Conservation (phyloP, 352 stramenopile genomes). For the Pythium rhizo-oryzae region DNA sequence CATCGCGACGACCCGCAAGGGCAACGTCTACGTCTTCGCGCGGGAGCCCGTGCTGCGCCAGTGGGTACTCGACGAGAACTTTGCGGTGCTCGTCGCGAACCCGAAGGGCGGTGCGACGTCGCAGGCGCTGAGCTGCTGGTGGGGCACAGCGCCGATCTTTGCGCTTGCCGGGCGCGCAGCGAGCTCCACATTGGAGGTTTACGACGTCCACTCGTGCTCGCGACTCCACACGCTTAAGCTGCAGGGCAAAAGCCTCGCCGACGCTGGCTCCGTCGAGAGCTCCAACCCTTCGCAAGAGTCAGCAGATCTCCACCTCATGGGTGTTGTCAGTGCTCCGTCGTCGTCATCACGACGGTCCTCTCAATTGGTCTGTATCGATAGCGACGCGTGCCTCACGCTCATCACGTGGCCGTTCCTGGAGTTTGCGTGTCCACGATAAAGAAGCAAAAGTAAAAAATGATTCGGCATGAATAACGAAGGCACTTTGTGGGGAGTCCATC, state of each 20-base stretch:
- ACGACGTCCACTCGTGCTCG: constrained; percentile 43
- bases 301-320: constrained; percentile 16
- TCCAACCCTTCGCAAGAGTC: neutral
- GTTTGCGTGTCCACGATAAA: constrained; percentile 17
- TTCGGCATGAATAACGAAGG: too few species aligned
- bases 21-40: constrained; percentile 62
- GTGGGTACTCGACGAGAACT: constrained; percentile 37
- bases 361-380: constrained; percentile 57
- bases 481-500: too few species aligned
- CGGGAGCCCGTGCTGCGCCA: neutral
- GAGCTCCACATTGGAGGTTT: constrained; percentile 46
- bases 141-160: constrained; percentile 42
- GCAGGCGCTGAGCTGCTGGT: constrained; percentile 61
- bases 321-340: constrained; percentile 16
- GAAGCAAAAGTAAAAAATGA: too few species aligned
- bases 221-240: constrained; percentile 54
- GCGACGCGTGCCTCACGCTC: constrained; percentile 33
- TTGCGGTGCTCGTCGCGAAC: constrained; percentile 40
- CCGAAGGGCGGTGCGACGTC: constrained; percentile 43
- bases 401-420: constrained; percentile 60
- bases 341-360: too few species aligned
- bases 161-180: constrained; percentile 43
- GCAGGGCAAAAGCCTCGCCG: neutral
- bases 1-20: constrained; percentile 57
- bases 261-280: too few species aligned